Conservation (phyloP, 2,329 filamentous ascomycete genomes). For the Didymella pomorum region DNA sequence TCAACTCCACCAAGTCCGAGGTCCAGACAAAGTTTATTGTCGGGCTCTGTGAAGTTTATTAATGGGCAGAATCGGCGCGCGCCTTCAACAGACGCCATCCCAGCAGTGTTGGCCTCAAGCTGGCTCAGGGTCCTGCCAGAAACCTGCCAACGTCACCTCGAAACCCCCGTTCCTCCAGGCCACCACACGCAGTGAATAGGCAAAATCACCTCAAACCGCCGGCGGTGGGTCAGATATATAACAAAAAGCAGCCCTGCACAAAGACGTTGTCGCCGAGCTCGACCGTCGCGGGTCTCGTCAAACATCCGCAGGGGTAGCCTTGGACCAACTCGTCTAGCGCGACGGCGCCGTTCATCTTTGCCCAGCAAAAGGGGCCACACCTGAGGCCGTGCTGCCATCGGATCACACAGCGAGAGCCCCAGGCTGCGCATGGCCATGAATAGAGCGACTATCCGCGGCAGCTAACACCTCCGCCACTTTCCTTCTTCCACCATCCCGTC, state of each 20-base stretch:
- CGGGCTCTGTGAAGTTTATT: slow-evolving; percentile 15
- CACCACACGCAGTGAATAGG: slow-evolving; percentile 4
- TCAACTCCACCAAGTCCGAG: slow-evolving; percentile 10
- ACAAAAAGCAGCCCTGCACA: slow-evolving; percentile 19
- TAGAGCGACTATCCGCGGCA: slow-evolving; percentile 34
- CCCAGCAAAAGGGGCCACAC: slow-evolving; percentile 42
- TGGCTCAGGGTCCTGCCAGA: slow-evolving; percentile 16
- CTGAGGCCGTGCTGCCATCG: slow-evolving; percentile 35
- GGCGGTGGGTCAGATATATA: slow-evolving; percentile 18
- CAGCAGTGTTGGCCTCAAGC: neutral
- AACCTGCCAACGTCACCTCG: slow-evolving; percentile 9
- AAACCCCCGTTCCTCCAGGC: slow-evolving; percentile 12
- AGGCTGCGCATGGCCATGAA: slow-evolving; percentile 37
- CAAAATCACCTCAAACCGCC: slow-evolving; percentile 16
- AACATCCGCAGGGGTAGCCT: slow-evolving; percentile 29
- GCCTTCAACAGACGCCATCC: slow-evolving; percentile 14
- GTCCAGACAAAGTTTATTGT: slow-evolving; percentile 19
- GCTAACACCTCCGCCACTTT: slow-evolving; percentile 39
- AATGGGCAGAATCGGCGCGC: slow-evolving; percentile 1
- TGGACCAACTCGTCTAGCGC: slow-evolving; percentile 22
- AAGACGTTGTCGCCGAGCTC: slow-evolving; percentile 23
- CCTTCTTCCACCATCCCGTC: slow-evolving; percentile 35
- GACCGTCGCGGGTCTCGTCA: slow-evolving; percentile 24
- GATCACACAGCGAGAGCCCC: slow-evolving; percentile 40
- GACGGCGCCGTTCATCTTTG: slow-evolving; percentile 34